Conservation (phyloP, 331 rosid genomes). For the Erythrophleum ivorense region DNA sequence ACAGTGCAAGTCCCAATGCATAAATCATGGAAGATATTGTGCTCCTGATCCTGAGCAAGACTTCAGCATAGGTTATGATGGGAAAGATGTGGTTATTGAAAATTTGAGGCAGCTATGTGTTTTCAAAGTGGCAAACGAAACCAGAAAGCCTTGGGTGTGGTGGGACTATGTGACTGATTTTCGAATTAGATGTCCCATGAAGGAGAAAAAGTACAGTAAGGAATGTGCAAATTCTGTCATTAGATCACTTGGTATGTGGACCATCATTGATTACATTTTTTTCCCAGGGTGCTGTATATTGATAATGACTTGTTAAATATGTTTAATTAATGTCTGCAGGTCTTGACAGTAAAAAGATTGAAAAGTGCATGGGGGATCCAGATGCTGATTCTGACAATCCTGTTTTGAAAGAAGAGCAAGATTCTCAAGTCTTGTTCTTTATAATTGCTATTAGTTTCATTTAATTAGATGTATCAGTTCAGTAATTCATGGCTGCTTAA, state of each 20-base stretch:
- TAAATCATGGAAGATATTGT: constrained; percentile 90
- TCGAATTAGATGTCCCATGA: constrained; percentile 95
- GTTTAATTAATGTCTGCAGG: constrained; percentile 50
- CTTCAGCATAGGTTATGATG: constrained; percentile 87
- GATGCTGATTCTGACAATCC: constrained; percentile 67
- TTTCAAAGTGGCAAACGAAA: constrained; percentile 75
- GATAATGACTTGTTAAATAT: constrained; percentile 28
- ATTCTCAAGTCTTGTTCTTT: constrained; percentile 68
- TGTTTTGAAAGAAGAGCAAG: constrained; percentile 90
- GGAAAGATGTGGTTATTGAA: constrained; percentile 85
- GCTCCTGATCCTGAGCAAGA: constrained; percentile 99
- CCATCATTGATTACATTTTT: constrained; percentile 13
- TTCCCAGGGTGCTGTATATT: constrained; percentile 15
- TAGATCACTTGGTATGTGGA: constrained; percentile 70
- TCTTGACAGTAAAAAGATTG: constrained; percentile 68
- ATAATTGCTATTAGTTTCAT: neutral
- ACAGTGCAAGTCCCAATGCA: constrained; percentile 95
- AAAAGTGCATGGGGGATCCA: constrained; percentile 81
- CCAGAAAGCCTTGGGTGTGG: constrained; percentile 80
- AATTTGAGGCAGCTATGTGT: constrained; percentile 94
- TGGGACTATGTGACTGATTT: constrained; percentile 97
- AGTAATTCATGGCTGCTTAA: constrained; percentile 37
- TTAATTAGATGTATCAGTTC: constrained; percentile 26
- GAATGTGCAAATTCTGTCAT: constrained; percentile 76
- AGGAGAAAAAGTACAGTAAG: constrained; percentile 79